Conservation (phyloP, 2,329 filamentous ascomycete species). For the Hypoxylon sp. region DNA sequence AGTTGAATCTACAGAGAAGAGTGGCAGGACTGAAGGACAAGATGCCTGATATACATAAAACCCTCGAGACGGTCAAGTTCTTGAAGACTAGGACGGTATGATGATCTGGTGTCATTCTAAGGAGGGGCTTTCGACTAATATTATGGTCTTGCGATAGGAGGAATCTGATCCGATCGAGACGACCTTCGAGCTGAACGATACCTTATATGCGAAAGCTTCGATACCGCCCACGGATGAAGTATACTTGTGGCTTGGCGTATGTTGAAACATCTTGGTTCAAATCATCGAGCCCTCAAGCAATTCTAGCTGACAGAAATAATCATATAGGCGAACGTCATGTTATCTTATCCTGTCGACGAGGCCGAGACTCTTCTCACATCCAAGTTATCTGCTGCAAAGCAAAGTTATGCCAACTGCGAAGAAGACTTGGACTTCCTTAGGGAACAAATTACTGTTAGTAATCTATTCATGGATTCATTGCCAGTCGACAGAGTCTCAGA, state of each 20-base stretch:
- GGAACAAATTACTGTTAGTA: constrained; percentile 90
- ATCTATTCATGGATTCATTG: background rate
- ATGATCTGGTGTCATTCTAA: background rate
- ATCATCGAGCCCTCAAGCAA: background rate
- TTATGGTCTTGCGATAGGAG: constrained; percentile 45
- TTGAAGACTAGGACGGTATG: constrained; percentile 77
- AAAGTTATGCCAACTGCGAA: constrained; percentile 85
- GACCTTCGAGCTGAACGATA: constrained; percentile 96
- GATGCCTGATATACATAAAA: constrained; percentile 97
- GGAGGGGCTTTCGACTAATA: constrained; percentile 7
- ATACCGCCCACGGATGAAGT: constrained; percentile 88
- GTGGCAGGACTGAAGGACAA: constrained; percentile 87
- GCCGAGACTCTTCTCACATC: constrained; percentile 79
- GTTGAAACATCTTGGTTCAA: constrained; percentile 40
- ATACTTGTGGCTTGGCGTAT: constrained; percentile 93
- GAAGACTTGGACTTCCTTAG: constrained; percentile 95
- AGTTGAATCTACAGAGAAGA: constrained; percentile 87
- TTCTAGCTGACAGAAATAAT: constrained; percentile 9
- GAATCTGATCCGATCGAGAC: constrained; percentile 80
- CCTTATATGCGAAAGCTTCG: constrained; percentile 86
- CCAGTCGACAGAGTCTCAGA: background rate
- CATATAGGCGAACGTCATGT: constrained; percentile 89
- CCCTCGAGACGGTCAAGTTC: constrained; percentile 88
- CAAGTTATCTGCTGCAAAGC: constrained; percentile 81
- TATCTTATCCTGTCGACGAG: constrained; percentile 90